phyloP scores from a whole-genome alignment of 371 early-diverging fungal genomes.

The Mucor sp. region DNA sequence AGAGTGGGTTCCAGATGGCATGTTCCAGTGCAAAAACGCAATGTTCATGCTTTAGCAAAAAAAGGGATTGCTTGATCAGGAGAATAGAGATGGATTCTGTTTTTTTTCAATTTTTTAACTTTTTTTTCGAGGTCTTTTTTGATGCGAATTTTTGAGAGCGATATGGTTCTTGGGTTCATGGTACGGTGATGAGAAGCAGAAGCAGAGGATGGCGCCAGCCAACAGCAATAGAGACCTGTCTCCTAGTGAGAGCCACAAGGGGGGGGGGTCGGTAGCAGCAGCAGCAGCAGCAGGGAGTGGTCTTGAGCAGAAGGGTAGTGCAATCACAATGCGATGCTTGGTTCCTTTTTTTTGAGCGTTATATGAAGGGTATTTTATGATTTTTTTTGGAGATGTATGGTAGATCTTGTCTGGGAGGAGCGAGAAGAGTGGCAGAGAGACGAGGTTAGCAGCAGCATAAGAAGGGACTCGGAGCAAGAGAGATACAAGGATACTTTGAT shows the following conservation, averaged over 20 bases:
- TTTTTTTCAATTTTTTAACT: background rate
- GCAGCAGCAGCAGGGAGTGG: background rate
- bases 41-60: too few species aligned
- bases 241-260: background rate
- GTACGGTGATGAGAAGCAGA: background rate
- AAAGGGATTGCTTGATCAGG: too few species aligned
- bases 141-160: background rate
- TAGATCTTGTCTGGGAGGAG: background rate
- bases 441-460: background rate
- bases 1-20: background rate
- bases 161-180: background rate
- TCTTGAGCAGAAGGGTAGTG: too few species aligned
- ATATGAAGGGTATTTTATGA: background rate
- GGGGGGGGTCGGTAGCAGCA: too few species aligned
- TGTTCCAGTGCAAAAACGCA: too few species aligned
- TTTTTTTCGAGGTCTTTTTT: background rate
- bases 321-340: too few species aligned
- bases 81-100: background rate
- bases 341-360: background rate
- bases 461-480: background rate
- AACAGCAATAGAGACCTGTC: background rate
- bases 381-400: background rate
- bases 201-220: background rate
- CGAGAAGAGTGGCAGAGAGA: background rate
- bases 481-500: background rate